Conservation (phyloP, 129 eudicot species). For the Centrapalus pauciflorus region DNA sequence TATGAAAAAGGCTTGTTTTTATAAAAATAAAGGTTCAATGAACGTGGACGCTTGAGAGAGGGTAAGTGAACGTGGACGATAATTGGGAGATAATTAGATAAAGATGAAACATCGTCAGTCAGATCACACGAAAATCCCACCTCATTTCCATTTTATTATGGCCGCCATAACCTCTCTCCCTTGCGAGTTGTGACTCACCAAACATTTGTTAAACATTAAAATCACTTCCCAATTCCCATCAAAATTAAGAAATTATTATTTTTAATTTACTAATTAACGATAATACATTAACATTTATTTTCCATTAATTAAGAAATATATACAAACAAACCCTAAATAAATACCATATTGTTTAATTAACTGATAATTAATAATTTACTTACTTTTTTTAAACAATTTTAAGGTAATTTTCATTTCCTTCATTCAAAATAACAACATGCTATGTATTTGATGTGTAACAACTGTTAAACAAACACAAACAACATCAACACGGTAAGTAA, state of each 20-base stretch:
- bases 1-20: too few relatives aligned
- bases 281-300: too few relatives aligned
- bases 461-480: not conserved
- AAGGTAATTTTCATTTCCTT: not conserved
- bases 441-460: not conserved
- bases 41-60: not conserved
- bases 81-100: slow-evolving; percentile 1
- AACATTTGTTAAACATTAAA: not conserved
- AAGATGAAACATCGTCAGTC: not conserved
- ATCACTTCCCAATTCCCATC: too few relatives aligned
- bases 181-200: slow-evolving; percentile 14
- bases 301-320: too few relatives aligned
- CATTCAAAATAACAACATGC: not conserved
- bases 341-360: too few relatives aligned
- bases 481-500: slow-evolving; percentile 1
- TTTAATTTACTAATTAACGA: too few relatives aligned
- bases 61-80: slow-evolving; percentile 17
- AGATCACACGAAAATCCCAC: not conserved
- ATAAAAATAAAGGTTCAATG: not conserved
- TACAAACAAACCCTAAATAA: too few relatives aligned
- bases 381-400: not conserved
- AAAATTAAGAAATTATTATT: too few relatives aligned
- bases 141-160: slow-evolving; percentile 4
- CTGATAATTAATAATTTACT: not conserved
- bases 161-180: slow-evolving; percentile 8